Percentiles rank a stretch among this genome's conserved stretches.
These are phyloP conservation scores for Aspergillus ellipticus DNA, from an alignment of 495 filamentous ascomycete species.

Conservation along the genomic window DNA sequence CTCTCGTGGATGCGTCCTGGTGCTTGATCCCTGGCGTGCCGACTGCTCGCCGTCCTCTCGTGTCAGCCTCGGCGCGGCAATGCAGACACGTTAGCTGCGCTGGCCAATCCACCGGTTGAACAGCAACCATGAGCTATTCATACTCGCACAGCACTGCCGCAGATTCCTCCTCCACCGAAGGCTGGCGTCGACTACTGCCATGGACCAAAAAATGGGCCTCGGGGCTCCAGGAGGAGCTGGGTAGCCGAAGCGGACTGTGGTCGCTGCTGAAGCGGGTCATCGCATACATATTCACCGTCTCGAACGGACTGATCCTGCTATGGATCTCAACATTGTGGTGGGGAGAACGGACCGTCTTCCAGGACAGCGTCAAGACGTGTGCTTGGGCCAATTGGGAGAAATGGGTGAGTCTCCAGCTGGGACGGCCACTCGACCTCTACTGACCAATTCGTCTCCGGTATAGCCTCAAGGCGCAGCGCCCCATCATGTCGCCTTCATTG, in stretches of 20 bases:
- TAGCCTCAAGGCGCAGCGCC: conserved; percentile 74
- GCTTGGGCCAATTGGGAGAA: conserved; percentile 83
- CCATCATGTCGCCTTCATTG: conserved; percentile 82
- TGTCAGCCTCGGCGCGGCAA: conserved; percentile 14
- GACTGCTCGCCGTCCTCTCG: not conserved
- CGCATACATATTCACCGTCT: conserved; percentile 48
- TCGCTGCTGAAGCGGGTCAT: conserved; percentile 11
- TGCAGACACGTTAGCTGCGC: conserved; percentile 12
- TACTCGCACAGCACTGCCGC: conserved; percentile 26
- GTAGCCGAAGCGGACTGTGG: conserved; percentile 12
- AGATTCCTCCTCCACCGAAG: conserved; percentile 8
- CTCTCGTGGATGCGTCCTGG: not conserved
- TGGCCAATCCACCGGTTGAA: conserved; percentile 7
- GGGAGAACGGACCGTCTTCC: conserved; percentile 81
- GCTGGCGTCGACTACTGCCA: conserved; percentile 18
- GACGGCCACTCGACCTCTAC: not conserved
- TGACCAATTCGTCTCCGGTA: conserved; percentile 11
- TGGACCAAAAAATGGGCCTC: conserved; percentile 26
- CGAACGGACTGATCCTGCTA: conserved; percentile 60
- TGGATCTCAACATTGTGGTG: conserved; percentile 83
- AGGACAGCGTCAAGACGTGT: conserved; percentile 63
- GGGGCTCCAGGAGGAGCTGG: conserved; percentile 10
- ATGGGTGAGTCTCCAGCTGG: conserved; percentile 62
- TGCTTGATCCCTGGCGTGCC: not conserved
- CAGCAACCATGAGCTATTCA: conserved; percentile 38